These are phyloP conservation scores for Saturnispora mendoncae DNA, from an alignment of 805 yeast genomes.

Conservation along the genomic window DNA sequence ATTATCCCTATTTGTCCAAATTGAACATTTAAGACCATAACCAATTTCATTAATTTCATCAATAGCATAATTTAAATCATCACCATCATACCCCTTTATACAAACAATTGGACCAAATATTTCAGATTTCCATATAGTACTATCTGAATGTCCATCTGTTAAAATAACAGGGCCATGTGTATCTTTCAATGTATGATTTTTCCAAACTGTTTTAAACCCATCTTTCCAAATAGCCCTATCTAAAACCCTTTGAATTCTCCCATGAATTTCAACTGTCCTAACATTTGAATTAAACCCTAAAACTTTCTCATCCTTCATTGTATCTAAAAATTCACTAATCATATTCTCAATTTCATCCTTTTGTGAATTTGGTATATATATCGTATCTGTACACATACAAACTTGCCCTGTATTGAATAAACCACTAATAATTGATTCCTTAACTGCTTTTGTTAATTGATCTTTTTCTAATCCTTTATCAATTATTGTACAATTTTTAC, in stretches of 20 bases:
- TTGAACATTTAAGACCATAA: conserved; percentile 34
- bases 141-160: conserved; percentile 24
- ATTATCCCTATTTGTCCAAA: conserved; percentile 28
- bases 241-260: conserved; percentile 22
- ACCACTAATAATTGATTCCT: conserved; percentile 15
- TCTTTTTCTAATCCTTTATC: conserved; percentile 22
- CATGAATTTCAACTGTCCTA: conserved; percentile 24
- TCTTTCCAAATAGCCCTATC: conserved; percentile 29
- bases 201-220: conserved; percentile 30
- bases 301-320: conserved; percentile 13
- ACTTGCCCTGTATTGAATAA: conserved; percentile 14
- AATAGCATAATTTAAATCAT: conserved; percentile 17
- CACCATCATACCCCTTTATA: conserved; percentile 23
- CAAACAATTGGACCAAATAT: conserved; percentile 37
- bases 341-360: conserved; percentile 26
- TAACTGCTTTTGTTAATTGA: conserved; percentile 28
- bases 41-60: conserved; percentile 23
- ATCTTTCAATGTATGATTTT: background rate
- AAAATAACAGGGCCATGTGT: conserved; percentile 28
- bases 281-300: conserved; percentile 20
- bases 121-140: conserved; percentile 29
- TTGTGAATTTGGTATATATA: conserved; percentile 29
- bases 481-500: conserved; percentile 33
- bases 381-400: conserved; percentile 38
- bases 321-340: conserved; percentile 13